Evolutionary conservation across 345 rosid genomes (phyloP), one percentile per base, ranked within the genome.

Genomic region (Psidium guajava): DNA sequence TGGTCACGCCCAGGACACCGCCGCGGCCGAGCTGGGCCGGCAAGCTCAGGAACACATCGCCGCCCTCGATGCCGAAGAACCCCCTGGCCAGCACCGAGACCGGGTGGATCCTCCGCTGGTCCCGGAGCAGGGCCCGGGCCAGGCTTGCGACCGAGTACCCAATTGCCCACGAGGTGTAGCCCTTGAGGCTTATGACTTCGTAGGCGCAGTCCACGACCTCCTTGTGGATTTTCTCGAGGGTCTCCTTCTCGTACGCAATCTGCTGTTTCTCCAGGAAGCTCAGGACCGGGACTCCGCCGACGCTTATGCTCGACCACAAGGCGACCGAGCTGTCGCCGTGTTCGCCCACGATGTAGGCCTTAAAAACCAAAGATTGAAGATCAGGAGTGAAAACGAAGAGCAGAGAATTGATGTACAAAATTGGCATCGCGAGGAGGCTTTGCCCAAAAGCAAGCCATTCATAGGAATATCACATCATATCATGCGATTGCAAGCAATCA

Each of bases 261-360:
- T 92, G 94, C 5, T 96, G 91, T 55, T 92, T 92, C 86, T 96
- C 89, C 6, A 96, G 86, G 89, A 95, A 95, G 88, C 93, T 94
- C 74, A 95, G 16, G 25, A 96, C 91, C 32, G 98, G 98, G 69
- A 97, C 97, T 18, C 98, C 98, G 12, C 99, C 98, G 0, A 97
- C 92, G 57, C 97, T 95, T 82, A 95, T 97, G 91, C 98, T 93
- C 7, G 99, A 97, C 99, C 99, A 97, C 28, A 97, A 83, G 8
- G 99, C 98, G 84, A 97, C 99, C 1, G 99, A 97, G 87, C 96
- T 97, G 88, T 97, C 99, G 22, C 99, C 99, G 84, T 95, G 99
- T 88, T 97, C 98, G 24, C 98, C 99, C 20, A 97, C 92, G 0
- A 97, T 95, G 87, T 82, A 95, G 21, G 96, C 99, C 99, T 49